Evolutionary conservation across 2,329 filamentous ascomycete species (phyloP), one percentile per base, ranked within the genome.

Genomic region (Arthrobotrys pseudoclavata): DNA sequence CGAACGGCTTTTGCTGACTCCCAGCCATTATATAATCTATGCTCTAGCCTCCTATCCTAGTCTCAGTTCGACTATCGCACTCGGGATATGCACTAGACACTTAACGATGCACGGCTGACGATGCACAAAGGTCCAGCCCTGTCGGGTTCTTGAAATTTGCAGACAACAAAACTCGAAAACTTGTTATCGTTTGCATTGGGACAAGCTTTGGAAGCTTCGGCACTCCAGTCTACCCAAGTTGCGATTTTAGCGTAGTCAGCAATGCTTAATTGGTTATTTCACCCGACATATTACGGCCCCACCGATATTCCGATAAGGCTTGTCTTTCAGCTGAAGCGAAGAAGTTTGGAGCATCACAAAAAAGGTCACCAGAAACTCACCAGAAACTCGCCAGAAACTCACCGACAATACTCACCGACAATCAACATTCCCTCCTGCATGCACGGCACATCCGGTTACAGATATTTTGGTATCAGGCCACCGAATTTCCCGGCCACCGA

Each of bases 21-120:
- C 55, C 55, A 60, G 34, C 34, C 34, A 22, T 60, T 60, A 57
- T 60, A 60, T 60, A 60, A 60, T 60, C 55, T 2, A 18, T 40
- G 40, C 2, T 3, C 40, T 42, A 9, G 42, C 15, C 42, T 45
- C 42, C 42, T 2, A 45, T 34, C 31, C 9, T 9, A 9, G 34
- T 18, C 34, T 3, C 2, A 20, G 20, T 57, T 29, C 7, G 20
- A 42, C 37, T 40, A 20, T 34, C 31, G 31, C 31, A 34, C 7
- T 34, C 31, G 31, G 31, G 31, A 29, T 7, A 29, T 29, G 29
- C 29, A 3, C 29, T 29, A 29, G 29, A 7, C 29, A 42, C 40
- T 42, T 24, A 48, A 48, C 6, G 1, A 26, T 9, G 53, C 53
- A 18, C 53, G 55, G 55, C 55, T 60, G 55, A 60, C 55, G 1